phyloP scores from a whole-genome alignment of 148 eudicot genomes.

The Arctostaphylos glauca region DNA sequence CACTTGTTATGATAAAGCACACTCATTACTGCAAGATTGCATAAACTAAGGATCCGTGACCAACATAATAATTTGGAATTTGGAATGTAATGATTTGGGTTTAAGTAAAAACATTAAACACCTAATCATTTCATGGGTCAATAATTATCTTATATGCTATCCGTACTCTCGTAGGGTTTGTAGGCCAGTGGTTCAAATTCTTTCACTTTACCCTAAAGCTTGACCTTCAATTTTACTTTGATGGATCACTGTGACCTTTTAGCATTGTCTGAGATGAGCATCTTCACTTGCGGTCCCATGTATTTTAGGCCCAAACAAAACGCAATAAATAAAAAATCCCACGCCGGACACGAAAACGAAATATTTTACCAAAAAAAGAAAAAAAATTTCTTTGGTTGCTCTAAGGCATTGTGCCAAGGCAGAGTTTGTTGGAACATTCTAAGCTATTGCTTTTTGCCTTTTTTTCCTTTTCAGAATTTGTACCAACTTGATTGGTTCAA shows the following conservation, averaged over 20 bases:
- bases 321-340: too few relatives aligned
- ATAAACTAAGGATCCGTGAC: background rate
- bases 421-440: background rate
- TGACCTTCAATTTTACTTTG: too few relatives aligned
- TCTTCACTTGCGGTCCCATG: too few relatives aligned
- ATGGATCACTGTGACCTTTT: too few relatives aligned
- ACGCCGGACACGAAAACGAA: too few relatives aligned
- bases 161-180: too few relatives aligned
- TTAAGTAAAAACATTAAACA: slow-evolving; percentile 14
- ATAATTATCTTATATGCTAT: background rate
- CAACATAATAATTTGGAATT: slow-evolving; percentile 13
- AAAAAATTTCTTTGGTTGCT: background rate
- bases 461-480: background rate
- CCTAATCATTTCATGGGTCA: slow-evolving; percentile 23
- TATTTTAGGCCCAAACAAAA: too few relatives aligned
- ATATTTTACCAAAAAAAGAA: background rate
- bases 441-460: background rate
- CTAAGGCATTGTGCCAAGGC: background rate
- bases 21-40: slow-evolving; percentile 2
- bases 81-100: slow-evolving; percentile 16
- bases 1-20: slow-evolving; percentile 1
- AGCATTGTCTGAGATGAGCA: too few relatives aligned
- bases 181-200: background rate
- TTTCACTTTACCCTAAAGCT: too few relatives aligned
- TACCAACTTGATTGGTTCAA: background rate